These are phyloP conservation scores for Candida nonsorbophila DNA, from an alignment of 805 yeast genomes.

Conservation along the genomic window DNA sequence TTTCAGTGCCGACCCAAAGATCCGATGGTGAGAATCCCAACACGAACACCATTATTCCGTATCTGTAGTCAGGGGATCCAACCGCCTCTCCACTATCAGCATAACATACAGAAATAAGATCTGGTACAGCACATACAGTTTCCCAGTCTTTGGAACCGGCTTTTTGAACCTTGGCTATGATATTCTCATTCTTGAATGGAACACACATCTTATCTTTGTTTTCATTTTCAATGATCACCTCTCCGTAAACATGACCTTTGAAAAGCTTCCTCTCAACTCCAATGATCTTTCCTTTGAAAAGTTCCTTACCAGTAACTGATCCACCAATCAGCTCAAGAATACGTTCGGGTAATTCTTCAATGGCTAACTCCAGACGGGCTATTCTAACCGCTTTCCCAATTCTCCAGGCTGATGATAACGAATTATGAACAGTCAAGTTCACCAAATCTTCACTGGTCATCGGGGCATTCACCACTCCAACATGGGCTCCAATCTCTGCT, in stretches of 20 bases:
- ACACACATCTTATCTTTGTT: slow-evolving; percentile 14
- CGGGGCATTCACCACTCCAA: slow-evolving; percentile 30
- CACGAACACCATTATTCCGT: slow-evolving; percentile 41
- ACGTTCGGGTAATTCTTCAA: slow-evolving; percentile 14
- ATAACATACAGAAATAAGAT: slow-evolving; percentile 38
- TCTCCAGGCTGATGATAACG: slow-evolving; percentile 40
- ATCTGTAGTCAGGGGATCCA: slow-evolving; percentile 43
- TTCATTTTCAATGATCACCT: slow-evolving; percentile 26
- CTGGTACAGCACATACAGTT: slow-evolving; percentile 40
- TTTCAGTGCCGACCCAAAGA: slow-evolving; percentile 31
- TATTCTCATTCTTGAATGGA: slow-evolving; percentile 47
- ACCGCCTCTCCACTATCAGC: slow-evolving; percentile 41
- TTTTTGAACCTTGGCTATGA: slow-evolving; percentile 22
- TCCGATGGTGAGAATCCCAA: slow-evolving; percentile 32
- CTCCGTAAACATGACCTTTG: slow-evolving; percentile 43
- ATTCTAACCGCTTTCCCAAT: slow-evolving; percentile 39
- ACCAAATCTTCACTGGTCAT: slow-evolving; percentile 13
- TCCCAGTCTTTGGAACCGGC: slow-evolving; percentile 14
- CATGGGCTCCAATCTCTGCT: slow-evolving; percentile 38
- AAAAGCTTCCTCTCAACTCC: slow-evolving; percentile 35
- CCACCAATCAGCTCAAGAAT: slow-evolving; percentile 36
- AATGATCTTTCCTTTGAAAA: slow-evolving; percentile 37
- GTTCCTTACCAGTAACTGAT: slow-evolving; percentile 15
- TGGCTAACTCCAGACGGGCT: slow-evolving; percentile 31
- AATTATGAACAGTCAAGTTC: slow-evolving; percentile 4